Percentiles rank a stretch among this genome's conserved stretches.
These are phyloP conservation scores for Aspergillus sp. DNA, from an alignment of 2,329 filamentous ascomycete species.

Conservation along the genomic window DNA sequence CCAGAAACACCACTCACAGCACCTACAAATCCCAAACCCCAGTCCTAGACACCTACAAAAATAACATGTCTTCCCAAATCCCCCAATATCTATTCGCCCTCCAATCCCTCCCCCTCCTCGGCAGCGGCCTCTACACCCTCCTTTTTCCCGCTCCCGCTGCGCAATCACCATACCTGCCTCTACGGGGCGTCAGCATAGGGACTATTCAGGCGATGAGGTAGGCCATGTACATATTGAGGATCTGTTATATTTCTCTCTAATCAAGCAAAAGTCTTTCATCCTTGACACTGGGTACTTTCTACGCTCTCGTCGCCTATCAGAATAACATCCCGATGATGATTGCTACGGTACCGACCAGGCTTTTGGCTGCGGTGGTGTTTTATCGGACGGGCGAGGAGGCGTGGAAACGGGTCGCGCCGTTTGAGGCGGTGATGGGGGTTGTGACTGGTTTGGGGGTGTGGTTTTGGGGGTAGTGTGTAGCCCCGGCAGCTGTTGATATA, in stretches of 20 bases:
- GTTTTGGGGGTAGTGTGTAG: background rate
- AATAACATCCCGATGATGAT: slow-evolving; percentile 4
- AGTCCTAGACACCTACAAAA: background rate
- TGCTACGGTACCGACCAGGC: background rate
- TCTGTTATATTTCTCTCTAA: background rate
- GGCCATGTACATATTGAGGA: accelerated
- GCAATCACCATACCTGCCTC: background rate
- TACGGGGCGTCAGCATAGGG: background rate
- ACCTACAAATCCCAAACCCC: background rate
- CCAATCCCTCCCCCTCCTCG: slow-evolving; percentile 1
- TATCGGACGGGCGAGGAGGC: background rate
- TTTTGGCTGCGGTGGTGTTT: slow-evolving; percentile 1
- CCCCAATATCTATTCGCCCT: background rate
- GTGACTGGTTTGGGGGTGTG: background rate
- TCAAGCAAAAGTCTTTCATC: background rate
- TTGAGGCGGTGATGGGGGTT: background rate
- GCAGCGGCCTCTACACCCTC: background rate
- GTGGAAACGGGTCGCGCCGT: background rate
- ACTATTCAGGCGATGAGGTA: slow-evolving; percentile 9
- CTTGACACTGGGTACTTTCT: background rate
- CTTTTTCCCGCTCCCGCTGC: background rate
- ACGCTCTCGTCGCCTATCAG: slow-evolving; percentile 3
- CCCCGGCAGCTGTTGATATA: too few species aligned
- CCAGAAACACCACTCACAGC: too few species aligned
- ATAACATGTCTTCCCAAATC: background rate